phyloP scores from a whole-genome alignment of 2,329 filamentous ascomycete genomes.

The Epichloe aotearoae region DNA sequence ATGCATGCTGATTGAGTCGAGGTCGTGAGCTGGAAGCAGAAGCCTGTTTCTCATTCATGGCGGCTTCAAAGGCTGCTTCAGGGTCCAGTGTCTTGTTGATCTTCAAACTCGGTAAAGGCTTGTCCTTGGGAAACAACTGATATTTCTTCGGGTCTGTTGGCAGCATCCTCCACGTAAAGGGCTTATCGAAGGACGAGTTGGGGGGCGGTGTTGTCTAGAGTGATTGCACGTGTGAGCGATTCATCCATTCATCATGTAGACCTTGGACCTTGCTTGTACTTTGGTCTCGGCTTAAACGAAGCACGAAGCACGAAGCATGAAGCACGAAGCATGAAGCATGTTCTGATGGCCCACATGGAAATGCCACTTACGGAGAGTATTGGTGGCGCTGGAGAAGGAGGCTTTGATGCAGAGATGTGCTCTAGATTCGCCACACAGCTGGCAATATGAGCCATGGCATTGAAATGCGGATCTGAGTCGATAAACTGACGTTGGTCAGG shows the following conservation, averaged over 20 bases:
- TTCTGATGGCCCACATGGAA: not conserved
- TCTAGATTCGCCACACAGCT: slow-evolving; percentile 41
- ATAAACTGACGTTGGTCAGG: not conserved
- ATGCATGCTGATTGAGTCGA: slow-evolving; percentile 44
- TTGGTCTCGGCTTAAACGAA: too few relatives aligned
- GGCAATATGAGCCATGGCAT: slow-evolving; percentile 48
- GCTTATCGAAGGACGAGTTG: slow-evolving; percentile 25
- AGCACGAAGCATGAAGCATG: too few relatives aligned
- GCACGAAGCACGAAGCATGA: too few relatives aligned
- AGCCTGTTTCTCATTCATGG: slow-evolving; percentile 27
- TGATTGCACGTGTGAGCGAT: slow-evolving; percentile 4
- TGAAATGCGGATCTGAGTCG: not conserved
- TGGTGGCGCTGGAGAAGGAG: slow-evolving; percentile 31
- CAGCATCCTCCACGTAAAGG: slow-evolving; percentile 46
- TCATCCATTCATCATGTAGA: not conserved
- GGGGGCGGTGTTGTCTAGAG: slow-evolving; percentile 2
- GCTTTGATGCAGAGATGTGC: slow-evolving; percentile 37
- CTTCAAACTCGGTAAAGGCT: slow-evolving; percentile 27
- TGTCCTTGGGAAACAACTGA: slow-evolving; percentile 45
- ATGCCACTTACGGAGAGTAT: slow-evolving; percentile 29
- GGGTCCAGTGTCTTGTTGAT: slow-evolving; percentile 33
- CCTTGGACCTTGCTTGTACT: not conserved
- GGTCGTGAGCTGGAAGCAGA: slow-evolving; percentile 28
- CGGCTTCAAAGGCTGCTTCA: slow-evolving; percentile 33
- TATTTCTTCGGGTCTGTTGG: slow-evolving; percentile 43